Evolutionary conservation across 345 rosid species (phyloP), one percentile per base, ranked within the genome.

Genomic region (Citrus inodora): DNA sequence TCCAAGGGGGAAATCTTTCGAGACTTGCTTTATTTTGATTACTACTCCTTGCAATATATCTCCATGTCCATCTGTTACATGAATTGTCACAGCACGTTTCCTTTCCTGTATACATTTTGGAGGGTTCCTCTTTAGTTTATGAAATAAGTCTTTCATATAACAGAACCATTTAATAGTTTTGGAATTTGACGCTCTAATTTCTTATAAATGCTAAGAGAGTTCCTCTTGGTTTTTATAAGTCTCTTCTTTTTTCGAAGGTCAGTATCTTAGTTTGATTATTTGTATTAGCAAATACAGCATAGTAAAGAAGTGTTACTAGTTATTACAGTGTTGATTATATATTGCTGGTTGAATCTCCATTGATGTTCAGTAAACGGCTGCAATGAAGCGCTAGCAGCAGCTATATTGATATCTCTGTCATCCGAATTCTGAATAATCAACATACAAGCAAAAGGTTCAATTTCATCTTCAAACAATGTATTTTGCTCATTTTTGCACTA

Each of bases 1-100:
- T 30, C 98, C 97, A 79, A 90, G 77, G 1, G 96, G 97, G 83
- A 95, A 93, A 76, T 89, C 98, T 74, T 85, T 93, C 4, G 93
- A 87, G 83, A 91, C 80, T 79, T 95, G 95, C 27, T 90, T 74
- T 24, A 88, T 35, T 9, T 73, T 83, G 38, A 95, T 58, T 60
- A 60, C 27, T 24, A 89, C 95, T 62, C 89, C 97, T 84, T 86
- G 83, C 76, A 92, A 46, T 79, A 74, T 86, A 46, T 81, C 83
- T 55, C 98, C 98, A 1, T 83, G 71, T 78, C 68, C 82, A 79
- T 90, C 82, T 22, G 97, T 78, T 19, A 88, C 93, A 79, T 95
- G 95, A 62, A 93, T 80, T 46, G 81, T 88, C 82, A 87, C 90
- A 0, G 93, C 89, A 3, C 94, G 89, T 79, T 90, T 93, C 85